phyloP scores from a whole-genome alignment of 108 stramenopile species.

The Cyclotella cryptica region DNA sequence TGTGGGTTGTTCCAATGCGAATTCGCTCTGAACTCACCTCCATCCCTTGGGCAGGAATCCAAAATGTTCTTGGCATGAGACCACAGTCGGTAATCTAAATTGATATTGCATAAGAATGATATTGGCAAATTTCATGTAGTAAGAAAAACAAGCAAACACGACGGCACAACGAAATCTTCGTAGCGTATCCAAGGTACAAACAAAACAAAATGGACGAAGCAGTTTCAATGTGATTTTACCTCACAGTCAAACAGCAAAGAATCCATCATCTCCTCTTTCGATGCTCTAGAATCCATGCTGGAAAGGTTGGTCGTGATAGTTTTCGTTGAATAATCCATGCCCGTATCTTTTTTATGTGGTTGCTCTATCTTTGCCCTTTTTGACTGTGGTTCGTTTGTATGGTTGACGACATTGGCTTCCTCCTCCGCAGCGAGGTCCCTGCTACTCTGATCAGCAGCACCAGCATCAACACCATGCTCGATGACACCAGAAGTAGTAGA shows the following conservation, averaged over 20 bases:
- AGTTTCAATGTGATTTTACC: background rate
- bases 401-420: too few relatives aligned
- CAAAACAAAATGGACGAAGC: background rate
- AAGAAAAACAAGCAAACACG: background rate
- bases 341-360: background rate
- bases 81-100: constrained; percentile 69
- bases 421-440: background rate
- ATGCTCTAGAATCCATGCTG: constrained; percentile 22
- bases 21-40: constrained; percentile 12
- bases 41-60: constrained; percentile 59
- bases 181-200: too few relatives aligned
- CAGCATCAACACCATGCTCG: constrained; percentile 13
- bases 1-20: too few relatives aligned
- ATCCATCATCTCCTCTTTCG: constrained; percentile 51
- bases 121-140: background rate
- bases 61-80: constrained; percentile 82
- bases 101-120: background rate
- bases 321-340: constrained; percentile 54
- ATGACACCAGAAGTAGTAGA: background rate
- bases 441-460: background rate
- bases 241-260: constrained; percentile 80
- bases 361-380: constrained; percentile 5
- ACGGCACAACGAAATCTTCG: too few relatives aligned
- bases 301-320: constrained; percentile 63
- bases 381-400: background rate